A percentile compares a stretch with the other conserved stretches of the same genome.
These are phyloP conservation scores for Microbotryomycetes sp. DNA, from an alignment of 1,284 basidiomycete genomes.

Conservation along the genomic window DNA sequence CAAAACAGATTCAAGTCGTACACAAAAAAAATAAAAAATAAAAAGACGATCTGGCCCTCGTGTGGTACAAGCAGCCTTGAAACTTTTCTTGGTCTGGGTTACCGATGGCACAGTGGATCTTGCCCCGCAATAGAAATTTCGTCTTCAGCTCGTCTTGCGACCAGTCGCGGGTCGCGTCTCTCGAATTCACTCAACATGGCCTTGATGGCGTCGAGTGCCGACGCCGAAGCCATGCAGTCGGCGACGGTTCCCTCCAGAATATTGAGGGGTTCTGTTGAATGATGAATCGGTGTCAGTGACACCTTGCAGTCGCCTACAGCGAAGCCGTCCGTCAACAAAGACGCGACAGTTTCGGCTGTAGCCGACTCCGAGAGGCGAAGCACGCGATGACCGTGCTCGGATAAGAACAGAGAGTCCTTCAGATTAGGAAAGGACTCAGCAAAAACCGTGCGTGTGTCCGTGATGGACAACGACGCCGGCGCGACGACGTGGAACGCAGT, in stretches of 20 bases:
- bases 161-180: neutral
- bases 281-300: neutral
- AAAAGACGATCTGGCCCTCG: neutral
- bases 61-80: neutral
- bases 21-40: neutral
- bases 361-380: neutral
- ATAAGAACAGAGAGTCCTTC: neutral
- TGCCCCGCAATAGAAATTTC: neutral
- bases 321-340: neutral
- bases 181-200: neutral
- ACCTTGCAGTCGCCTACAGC: neutral
- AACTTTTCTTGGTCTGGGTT: neutral
- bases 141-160: neutral
- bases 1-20: too few relatives aligned
- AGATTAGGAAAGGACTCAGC: neutral
- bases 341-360: neutral
- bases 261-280: neutral
- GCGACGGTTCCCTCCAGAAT: neutral
- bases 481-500: neutral
- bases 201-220: neutral
- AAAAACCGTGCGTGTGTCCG: neutral
- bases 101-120: neutral
- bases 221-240: neutral
- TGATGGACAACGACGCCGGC: neutral
- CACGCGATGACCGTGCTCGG: neutral